A percentile compares a stretch with the other conserved stretches of the same genome.
Conservation (phyloP, 2,329 filamentous ascomycete species). For the Sclerotinia nivalis region DNA sequence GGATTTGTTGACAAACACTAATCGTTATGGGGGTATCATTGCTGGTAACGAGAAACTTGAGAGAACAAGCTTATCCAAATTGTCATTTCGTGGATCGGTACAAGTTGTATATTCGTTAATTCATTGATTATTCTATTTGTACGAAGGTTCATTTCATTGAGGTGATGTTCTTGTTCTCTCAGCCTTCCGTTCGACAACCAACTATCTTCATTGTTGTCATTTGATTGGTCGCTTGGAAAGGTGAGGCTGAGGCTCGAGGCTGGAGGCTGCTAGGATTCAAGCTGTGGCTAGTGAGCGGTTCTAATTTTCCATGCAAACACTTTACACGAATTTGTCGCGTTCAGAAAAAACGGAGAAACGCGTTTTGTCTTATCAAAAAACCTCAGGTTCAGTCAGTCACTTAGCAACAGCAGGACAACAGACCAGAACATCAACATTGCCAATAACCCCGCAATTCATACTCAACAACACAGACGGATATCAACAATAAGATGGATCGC, state of each 20-base stretch:
- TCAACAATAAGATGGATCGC: conserved; percentile 67
- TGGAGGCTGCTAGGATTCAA: not conserved
- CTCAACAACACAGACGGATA: conserved; percentile 9
- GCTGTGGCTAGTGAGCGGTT: not conserved
- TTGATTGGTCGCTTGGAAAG: not conserved
- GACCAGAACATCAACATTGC: conserved; percentile 4
- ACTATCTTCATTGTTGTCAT: not conserved
- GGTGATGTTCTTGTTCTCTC: conserved; percentile 23
- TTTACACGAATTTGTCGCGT: conserved; percentile 28
- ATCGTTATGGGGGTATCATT: conserved; percentile 41
- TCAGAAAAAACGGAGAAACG: conserved; percentile 16
- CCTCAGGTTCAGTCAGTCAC: conserved; percentile 8
- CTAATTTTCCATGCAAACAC: conserved; percentile 23
- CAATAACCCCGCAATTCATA: conserved; percentile 12
- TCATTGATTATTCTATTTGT: conserved; percentile 6
- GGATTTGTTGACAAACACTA: conserved; percentile 31
- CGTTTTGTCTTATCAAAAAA: conserved; percentile 20
- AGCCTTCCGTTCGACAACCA: conserved; percentile 19
- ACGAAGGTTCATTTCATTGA: not conserved
- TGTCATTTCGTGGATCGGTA: conserved; percentile 2
- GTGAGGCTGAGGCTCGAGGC: conserved; percentile 21
- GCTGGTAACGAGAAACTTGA: conserved; percentile 27
- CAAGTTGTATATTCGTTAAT: conserved; percentile 10
- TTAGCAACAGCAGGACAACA: conserved; percentile 21
- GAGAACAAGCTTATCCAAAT: not conserved